Evolutionary conservation across 2,329 filamentous ascomycete genomes (phyloP).

Genomic region (Fusarium hainanense): DNA sequence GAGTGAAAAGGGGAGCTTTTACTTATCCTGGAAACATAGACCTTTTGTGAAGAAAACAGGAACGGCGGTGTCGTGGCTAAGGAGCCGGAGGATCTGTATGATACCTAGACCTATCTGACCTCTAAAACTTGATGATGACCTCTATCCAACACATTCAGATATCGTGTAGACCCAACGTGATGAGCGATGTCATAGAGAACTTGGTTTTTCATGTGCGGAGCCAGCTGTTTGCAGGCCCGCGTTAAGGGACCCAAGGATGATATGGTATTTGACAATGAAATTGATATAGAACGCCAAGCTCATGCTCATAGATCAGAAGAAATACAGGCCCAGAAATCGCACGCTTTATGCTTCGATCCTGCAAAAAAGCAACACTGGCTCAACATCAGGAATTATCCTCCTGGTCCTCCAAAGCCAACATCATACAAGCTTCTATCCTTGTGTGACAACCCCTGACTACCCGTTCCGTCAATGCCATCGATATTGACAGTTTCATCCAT

Average conservation of each 20-base stretch:
- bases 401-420: constrained; percentile 44
- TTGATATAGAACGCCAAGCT: constrained; percentile 4
- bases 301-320: constrained; percentile 21
- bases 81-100: constrained; percentile 51
- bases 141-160: constrained; percentile 20
- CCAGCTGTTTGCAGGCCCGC: neutral
- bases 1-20: constrained; percentile 27
- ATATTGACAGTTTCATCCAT: constrained; percentile 35
- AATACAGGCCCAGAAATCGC: constrained; percentile 20
- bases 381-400: constrained; percentile 13
- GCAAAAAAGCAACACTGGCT: neutral
- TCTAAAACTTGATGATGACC: constrained; percentile 45
- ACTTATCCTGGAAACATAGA: constrained; percentile 37
- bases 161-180: neutral
- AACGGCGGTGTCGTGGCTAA: constrained; percentile 25
- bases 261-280: neutral
- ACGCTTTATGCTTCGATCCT: constrained; percentile 28
- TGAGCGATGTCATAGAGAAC: neutral
- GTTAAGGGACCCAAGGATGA: neutral
- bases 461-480: constrained; percentile 23
- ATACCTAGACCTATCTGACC: constrained; percentile 49
- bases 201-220: neutral
- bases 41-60: constrained; percentile 11
- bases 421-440: constrained; percentile 47
- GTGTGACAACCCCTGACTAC: constrained; percentile 30